Base-by-base conservation (phyloP, 202 grass and related monocot species). In the Brachypodium distachyon region DNA sequence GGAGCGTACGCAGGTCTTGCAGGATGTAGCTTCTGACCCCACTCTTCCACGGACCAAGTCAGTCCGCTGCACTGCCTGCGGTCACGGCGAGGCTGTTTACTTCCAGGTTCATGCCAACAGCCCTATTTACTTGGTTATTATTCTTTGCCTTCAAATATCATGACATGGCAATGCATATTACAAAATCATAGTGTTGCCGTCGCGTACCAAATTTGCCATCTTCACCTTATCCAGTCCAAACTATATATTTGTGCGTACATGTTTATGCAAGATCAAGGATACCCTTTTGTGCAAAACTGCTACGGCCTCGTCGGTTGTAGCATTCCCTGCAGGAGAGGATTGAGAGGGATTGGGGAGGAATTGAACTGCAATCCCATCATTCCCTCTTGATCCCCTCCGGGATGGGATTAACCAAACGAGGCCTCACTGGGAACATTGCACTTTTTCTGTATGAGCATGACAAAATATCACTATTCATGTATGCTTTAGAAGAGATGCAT, bases 31-130 rank as follows among this genome's bases (percentile, higher is more conserved):
- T 19, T 82, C 84, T 10, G 93, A 96, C 41, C 93, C 93, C 40
- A 96, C 93, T 5, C 87, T 96, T 19, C 90, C 87, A 39, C 88
- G 90, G 4, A 93, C 87, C 10, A 97, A 93, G 72, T 4, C 69
- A 4, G 90, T 90, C 26, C 74, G 86, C 32, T 97, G 93, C 19
- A 7, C 25, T 1, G 34, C 50, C 31, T 97, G 93, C 42, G 85
- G 90, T 13, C 93, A 97, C 32, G 89, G 89, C 14, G 93, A 97
- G 71, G 93, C 90, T 12, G 90, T 97, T 26, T 97, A 93, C 87
- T 97, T 97, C 82, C 85, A 97, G 92, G 88, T 91, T 16, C 28
- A 68, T 40, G 9, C 21, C 8, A 0, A 0, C 32, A 16, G 4
- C 7, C 7, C 69, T 70, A 3, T 18, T 53, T 60, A 13, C 3